phyloP scores from a whole-genome alignment of 1,139 yeast genomes.

The Arxiozyma heterogenica region DNA sequence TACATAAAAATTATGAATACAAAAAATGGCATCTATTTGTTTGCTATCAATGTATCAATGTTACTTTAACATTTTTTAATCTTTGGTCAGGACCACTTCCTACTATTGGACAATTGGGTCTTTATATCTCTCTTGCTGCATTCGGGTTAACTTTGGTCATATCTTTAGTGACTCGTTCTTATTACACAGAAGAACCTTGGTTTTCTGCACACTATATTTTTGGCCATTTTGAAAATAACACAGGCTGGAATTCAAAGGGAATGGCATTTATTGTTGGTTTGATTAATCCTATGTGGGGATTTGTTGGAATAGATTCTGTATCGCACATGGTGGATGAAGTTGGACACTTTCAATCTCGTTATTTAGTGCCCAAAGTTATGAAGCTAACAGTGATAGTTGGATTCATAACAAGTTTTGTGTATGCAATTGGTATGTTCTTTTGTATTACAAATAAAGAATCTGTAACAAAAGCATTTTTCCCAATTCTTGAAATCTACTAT shows the following conservation, averaged over 20 bases:
- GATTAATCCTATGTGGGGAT: constrained; percentile 53
- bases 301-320: constrained; percentile 52
- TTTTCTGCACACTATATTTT: constrained; percentile 43
- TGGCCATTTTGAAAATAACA: constrained; percentile 40
- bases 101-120: constrained; percentile 35
- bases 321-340: constrained; percentile 57
- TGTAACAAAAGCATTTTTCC: constrained; percentile 40
- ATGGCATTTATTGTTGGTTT: constrained; percentile 55
- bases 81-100: constrained; percentile 34
- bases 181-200: constrained; percentile 31
- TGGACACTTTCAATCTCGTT: constrained; percentile 35
- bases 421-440: constrained; percentile 38
- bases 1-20: constrained; percentile 37
- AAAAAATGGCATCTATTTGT: constrained; percentile 47
- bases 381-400: constrained; percentile 51
- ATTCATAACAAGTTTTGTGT: constrained; percentile 34
- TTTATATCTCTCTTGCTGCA: constrained; percentile 42
- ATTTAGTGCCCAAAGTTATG: constrained; percentile 47
- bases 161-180: constrained; percentile 41
- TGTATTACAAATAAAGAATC: constrained; percentile 43
- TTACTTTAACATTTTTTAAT: constrained; percentile 30
- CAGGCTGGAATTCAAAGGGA: constrained; percentile 48
- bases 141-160: constrained; percentile 42
- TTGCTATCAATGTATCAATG: constrained; percentile 32
- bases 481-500: constrained; percentile 50